phyloP scores from a whole-genome alignment of 768 basidiomycete species.

The Termitomyces sp. region DNA sequence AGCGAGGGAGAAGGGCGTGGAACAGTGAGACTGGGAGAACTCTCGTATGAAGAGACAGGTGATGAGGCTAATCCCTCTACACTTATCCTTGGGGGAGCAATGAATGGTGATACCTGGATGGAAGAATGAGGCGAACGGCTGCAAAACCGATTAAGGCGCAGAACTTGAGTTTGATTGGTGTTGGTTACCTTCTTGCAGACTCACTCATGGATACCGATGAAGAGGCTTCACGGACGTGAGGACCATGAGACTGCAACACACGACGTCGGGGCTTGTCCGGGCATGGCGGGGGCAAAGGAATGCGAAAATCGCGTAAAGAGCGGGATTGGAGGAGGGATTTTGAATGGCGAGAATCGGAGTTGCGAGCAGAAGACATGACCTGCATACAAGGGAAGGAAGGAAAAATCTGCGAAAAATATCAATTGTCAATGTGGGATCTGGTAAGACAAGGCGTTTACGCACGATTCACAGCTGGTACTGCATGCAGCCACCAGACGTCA shows the following conservation, averaged over 20 bases:
- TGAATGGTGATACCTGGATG: slow-evolving; percentile 5
- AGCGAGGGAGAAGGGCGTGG: neutral
- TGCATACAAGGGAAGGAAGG: slow-evolving; percentile 6
- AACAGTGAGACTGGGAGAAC: neutral
- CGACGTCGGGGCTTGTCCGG: slow-evolving; percentile 10
- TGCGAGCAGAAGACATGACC: slow-evolving; percentile 12
- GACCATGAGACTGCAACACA: slow-evolving; percentile 1
- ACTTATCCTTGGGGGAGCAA: slow-evolving; percentile 2
- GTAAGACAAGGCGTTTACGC: neutral
- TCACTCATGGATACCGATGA: neutral
- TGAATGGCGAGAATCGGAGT: slow-evolving; percentile 4
- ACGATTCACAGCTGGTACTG: slow-evolving; percentile 2
- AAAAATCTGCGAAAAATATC: neutral
- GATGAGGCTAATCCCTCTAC: neutral
- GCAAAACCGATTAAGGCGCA: neutral
- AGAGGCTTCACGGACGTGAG: neutral
- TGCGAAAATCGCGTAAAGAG: slow-evolving; percentile 13
- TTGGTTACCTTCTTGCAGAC: slow-evolving; percentile 6
- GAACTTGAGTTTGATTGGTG: neutral
- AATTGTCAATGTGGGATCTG: neutral
- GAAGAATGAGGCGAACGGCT: slow-evolving; percentile 1
- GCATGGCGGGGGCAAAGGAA: slow-evolving; percentile 1
- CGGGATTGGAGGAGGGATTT: slow-evolving; percentile 10
- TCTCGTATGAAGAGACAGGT: slow-evolving; percentile 1
- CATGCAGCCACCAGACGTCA: slow-evolving; percentile 7